Evolutionary conservation across 2,329 filamentous ascomycete genomes (phyloP), one percentile per base, ranked within the genome.

Genomic region (Sclerotiophoma versabilis): DNA sequence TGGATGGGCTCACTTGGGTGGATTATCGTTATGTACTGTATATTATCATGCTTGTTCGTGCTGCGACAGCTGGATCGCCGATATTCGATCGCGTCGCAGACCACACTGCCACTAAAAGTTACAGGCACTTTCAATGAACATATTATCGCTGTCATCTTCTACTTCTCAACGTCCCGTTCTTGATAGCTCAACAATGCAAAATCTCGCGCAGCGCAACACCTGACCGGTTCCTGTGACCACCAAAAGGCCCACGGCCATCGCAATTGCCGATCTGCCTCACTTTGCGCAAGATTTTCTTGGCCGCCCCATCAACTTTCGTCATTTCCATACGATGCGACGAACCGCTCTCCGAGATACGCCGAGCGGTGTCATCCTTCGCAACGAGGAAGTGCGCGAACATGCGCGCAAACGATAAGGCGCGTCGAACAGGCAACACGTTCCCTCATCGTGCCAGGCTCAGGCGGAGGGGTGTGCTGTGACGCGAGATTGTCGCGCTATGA

Each of bases 11-110:
- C 64, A 69, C 66, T 63, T 63, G 58, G 57, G 54, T 53, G 61
- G 60, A 57, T 48, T 60, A 64, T 62, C 55, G 51, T 58, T 60
- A 66, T 69, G 68, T 72, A 68, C 63, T 66, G 57, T 73, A 72
- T 54, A 67, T 67, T 62, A 63, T 51, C 61, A 59, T 51, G 46
- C 52, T 44, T 66, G 62, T 56, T 63, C 57, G 69, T 60, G 59
- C 63, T 66, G 66, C 65, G 70, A 70, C 62, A 59, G 69, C 70
- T 73, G 67, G 70, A 74, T 74, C 70, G 63, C 52, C 62, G 54
- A 56, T 54, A 26, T 54, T 54, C 60, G 70, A 69, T 75, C 71
- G 66, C 66, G 62, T 67, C 66, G 66, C 63, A 49, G 59, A 50
- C 62, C 61, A 60, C 32, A 46, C 44, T 49, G 51, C 33, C 51